A percentile compares a stretch with the other conserved stretches of the same genome.
phyloP scores from a whole-genome alignment of 1,139 yeast genomes.

The Diutina neorugosa region DNA sequence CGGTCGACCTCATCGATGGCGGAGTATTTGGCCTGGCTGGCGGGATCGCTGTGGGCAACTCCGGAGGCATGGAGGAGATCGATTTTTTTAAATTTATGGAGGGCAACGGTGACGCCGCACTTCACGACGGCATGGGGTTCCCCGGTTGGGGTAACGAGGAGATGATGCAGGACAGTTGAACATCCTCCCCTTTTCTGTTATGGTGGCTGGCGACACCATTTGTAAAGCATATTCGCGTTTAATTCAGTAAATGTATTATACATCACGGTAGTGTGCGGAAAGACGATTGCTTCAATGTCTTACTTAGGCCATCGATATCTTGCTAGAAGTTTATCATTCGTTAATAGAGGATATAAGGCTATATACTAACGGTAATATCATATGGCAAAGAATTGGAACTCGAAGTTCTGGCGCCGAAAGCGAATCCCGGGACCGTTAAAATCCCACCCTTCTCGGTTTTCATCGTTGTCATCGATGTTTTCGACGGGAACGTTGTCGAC shows the following conservation, averaged over 20 bases:
- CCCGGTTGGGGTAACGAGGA: slow-evolving; percentile 2
- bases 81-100: slow-evolving; percentile 44
- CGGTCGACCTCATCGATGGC: slow-evolving; percentile 20
- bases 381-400: slow-evolving; percentile 28
- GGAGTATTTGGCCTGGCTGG: slow-evolving; percentile 7
- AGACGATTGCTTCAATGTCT: neutral
- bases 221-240: neutral
- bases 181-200: neutral
- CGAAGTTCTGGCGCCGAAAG: slow-evolving; percentile 21
- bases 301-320: too few relatives aligned
- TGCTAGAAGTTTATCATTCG: neutral
- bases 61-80: slow-evolving; percentile 24
- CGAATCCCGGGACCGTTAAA: slow-evolving; percentile 8
- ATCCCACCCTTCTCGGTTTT: slow-evolving; percentile 8
- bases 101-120: slow-evolving; percentile 12
- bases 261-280: neutral
- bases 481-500: neutral
- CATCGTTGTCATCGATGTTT: slow-evolving; percentile 7
- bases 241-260: neutral
- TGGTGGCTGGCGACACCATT: slow-evolving; percentile 1
- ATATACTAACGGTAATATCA: slow-evolving; percentile 7
- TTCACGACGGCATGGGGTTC: slow-evolving; percentile 1
- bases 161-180: slow-evolving; percentile 4
- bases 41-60: slow-evolving; percentile 13
- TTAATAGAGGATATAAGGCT: too few relatives aligned